These are phyloP conservation scores for Aureoboletus auriporus DNA, from an alignment of 768 basidiomycete species.

Conservation along the genomic window DNA sequence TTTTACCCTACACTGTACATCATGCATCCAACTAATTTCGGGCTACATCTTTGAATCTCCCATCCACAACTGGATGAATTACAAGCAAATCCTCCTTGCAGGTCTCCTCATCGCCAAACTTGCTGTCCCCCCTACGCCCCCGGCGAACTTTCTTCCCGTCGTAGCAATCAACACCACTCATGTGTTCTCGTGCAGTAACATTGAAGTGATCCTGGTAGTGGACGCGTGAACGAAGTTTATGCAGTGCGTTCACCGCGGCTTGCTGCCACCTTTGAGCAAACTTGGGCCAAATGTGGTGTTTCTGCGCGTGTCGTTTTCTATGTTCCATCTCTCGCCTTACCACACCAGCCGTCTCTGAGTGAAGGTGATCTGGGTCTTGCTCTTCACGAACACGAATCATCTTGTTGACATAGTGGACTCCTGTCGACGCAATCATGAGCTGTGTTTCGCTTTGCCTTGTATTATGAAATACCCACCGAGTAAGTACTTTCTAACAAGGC, in stretches of 20 bases:
- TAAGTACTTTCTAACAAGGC: conserved; percentile 78
- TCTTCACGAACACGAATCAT: conserved; percentile 40
- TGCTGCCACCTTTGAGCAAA: conserved; percentile 46
- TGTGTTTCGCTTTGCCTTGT: background rate
- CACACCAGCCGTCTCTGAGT: conserved; percentile 40
- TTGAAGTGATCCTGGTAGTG: conserved; percentile 60
- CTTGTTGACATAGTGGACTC: conserved; percentile 70
- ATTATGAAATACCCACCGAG: conserved; percentile 48
- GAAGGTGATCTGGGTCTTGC: conserved; percentile 31
- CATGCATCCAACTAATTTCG: conserved; percentile 18
- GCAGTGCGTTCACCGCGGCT: conserved; percentile 37
- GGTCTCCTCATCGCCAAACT: conserved; percentile 11
- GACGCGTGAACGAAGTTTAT: conserved; percentile 42
- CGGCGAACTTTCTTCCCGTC: conserved; percentile 50
- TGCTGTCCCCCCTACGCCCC: conserved; percentile 24
- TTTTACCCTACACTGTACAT: conserved; percentile 4
- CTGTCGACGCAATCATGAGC: conserved; percentile 35
- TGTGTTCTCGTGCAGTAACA: conserved; percentile 64
- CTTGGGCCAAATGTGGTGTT: conserved; percentile 20
- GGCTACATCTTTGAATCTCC: conserved; percentile 55
- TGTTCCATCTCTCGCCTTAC: conserved; percentile 47
- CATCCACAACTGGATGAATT: conserved; percentile 64
- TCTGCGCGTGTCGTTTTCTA: conserved; percentile 28
- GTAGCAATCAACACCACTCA: conserved; percentile 73
- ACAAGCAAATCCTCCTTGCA: conserved; percentile 49